Evolutionary conservation across 352 stramenopile species (phyloP).

Genomic region (Phytophthora crassamura): DNA sequence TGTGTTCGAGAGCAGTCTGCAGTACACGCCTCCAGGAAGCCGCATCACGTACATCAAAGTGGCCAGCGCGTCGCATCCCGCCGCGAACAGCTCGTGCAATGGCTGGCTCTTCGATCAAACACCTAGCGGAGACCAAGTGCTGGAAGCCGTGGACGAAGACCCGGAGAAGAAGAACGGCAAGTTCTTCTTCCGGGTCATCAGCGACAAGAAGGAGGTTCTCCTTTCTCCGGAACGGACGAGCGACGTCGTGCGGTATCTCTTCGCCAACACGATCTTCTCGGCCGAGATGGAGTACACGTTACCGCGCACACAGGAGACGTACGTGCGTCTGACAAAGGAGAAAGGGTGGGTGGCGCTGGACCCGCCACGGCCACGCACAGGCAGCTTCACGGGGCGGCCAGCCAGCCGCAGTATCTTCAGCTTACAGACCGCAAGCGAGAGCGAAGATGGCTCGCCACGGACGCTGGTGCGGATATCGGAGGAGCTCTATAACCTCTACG

Average conservation of each 20-base stretch:
- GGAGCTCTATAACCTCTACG: slow-evolving; percentile 81
- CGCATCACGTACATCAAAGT: slow-evolving; percentile 86
- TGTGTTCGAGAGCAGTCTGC: slow-evolving; percentile 82
- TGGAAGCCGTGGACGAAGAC: slow-evolving; percentile 76
- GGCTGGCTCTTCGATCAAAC: slow-evolving; percentile 79
- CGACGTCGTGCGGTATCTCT: slow-evolving; percentile 70
- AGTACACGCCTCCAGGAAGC: slow-evolving; percentile 81
- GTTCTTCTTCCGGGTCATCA: slow-evolving; percentile 82
- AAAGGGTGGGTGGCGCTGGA: slow-evolving; percentile 83
- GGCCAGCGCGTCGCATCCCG: slow-evolving; percentile 51
- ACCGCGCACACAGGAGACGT: slow-evolving; percentile 74
- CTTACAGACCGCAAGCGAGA: slow-evolving; percentile 26
- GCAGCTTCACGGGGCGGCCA: slow-evolving; percentile 25
- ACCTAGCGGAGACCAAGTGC: slow-evolving; percentile 65
- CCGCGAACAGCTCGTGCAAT: slow-evolving; percentile 45
- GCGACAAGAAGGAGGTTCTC: slow-evolving; percentile 75
- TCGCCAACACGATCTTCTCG: slow-evolving; percentile 72
- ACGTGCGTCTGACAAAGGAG: slow-evolving; percentile 77
- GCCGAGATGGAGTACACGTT: slow-evolving; percentile 87
- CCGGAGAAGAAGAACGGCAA: slow-evolving; percentile 83
- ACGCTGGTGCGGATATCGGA: slow-evolving; percentile 76
- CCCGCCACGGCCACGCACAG: slow-evolving; percentile 26
- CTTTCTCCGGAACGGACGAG: slow-evolving; percentile 74
- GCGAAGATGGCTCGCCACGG: slow-evolving; percentile 20
- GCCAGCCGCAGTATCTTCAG: slow-evolving; percentile 35